Conservation (phyloP, 495 filamentous ascomycete species). For the Xylaria longipes region DNA sequence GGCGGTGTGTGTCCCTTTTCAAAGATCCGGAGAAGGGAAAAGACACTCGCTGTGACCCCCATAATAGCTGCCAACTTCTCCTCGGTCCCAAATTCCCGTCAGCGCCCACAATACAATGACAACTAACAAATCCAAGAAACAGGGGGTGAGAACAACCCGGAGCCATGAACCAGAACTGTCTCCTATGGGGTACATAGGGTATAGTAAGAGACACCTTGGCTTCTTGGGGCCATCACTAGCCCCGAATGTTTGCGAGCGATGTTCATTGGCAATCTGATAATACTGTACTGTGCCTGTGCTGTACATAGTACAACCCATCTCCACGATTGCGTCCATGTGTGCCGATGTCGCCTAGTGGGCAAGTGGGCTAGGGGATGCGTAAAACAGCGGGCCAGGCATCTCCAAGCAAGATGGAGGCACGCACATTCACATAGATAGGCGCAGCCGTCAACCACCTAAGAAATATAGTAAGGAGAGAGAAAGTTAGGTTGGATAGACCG, state of each 20-base stretch:
- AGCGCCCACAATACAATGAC: slow-evolving; percentile 2
- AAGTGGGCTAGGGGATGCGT: neutral
- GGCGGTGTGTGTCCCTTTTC: slow-evolving; percentile 11
- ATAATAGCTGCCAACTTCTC: neutral
- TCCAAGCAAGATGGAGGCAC: neutral
- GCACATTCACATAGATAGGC: neutral
- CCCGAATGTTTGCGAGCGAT: neutral
- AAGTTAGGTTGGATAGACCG: neutral
- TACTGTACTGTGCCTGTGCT: neutral
- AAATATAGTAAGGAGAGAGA: neutral
- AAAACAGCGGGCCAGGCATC: neutral
- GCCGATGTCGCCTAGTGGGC: slow-evolving; percentile 12
- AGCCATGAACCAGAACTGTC: neutral
- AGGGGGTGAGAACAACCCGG: slow-evolving; percentile 7
- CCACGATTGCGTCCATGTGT: neutral
- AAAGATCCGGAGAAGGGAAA: slow-evolving; percentile 3
- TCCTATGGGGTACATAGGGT: neutral
- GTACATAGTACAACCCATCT: slow-evolving; percentile 4
- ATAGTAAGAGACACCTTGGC: slow-evolving; percentile 19
- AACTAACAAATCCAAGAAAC: neutral
- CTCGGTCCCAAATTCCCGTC: slow-evolving; percentile 4
- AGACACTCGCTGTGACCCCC: neutral
- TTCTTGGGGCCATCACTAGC: slow-evolving; percentile 12
- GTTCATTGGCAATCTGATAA: slow-evolving; percentile 4
- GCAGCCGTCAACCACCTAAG: neutral